Percentiles rank a stretch among this genome's conserved stretches.
Evolutionary conservation across 805 yeast genomes (phyloP).

Genomic region (Cyberlindnera xylosilytica): DNA sequence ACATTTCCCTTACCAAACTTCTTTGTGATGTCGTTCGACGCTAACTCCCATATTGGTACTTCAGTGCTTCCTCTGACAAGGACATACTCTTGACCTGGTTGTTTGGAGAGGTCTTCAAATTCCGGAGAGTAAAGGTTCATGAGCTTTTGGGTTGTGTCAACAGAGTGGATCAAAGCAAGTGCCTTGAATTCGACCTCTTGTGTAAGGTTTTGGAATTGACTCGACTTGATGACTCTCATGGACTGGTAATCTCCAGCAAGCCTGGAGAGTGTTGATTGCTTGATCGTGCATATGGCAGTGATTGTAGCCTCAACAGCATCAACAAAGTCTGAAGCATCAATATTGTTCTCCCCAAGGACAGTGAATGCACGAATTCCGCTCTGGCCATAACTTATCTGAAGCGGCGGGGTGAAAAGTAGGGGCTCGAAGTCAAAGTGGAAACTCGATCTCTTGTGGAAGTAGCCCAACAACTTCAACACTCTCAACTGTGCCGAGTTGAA

Average conservation of each 20-base stretch:
- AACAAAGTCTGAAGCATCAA: constrained; percentile 33
- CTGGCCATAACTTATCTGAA: constrained; percentile 37
- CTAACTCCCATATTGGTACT: constrained; percentile 56
- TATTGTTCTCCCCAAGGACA: constrained; percentile 32
- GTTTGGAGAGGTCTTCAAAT: constrained; percentile 16
- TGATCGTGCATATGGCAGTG: constrained; percentile 30
- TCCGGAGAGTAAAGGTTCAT: constrained; percentile 59
- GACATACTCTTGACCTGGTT: constrained; percentile 30
- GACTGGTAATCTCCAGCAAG: constrained; percentile 1
- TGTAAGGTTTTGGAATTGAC: constrained; percentile 5
- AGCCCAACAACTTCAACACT: constrained; percentile 45
- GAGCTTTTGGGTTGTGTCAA: constrained; percentile 36
- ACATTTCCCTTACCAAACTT: constrained; percentile 21
- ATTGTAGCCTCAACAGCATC: constrained; percentile 35
- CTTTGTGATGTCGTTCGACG: constrained; percentile 22
- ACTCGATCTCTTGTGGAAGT: constrained; percentile 44
- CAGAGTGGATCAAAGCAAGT: constrained; percentile 64
- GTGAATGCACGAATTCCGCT: constrained; percentile 37
- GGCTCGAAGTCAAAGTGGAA: constrained; percentile 41
- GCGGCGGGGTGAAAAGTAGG: constrained; percentile 37
- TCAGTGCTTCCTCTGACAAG: constrained; percentile 64
- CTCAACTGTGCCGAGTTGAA: constrained; percentile 53
- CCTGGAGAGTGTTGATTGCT: constrained; percentile 13
- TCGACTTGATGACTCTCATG: constrained; percentile 22
- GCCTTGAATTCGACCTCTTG: constrained; percentile 39